Percentiles rank a stretch among this genome's conserved stretches.
These are phyloP conservation scores for Pseudogymnoascus sp. DNA, from an alignment of 2,329 filamentous ascomycete genomes.

Conservation along the genomic window DNA sequence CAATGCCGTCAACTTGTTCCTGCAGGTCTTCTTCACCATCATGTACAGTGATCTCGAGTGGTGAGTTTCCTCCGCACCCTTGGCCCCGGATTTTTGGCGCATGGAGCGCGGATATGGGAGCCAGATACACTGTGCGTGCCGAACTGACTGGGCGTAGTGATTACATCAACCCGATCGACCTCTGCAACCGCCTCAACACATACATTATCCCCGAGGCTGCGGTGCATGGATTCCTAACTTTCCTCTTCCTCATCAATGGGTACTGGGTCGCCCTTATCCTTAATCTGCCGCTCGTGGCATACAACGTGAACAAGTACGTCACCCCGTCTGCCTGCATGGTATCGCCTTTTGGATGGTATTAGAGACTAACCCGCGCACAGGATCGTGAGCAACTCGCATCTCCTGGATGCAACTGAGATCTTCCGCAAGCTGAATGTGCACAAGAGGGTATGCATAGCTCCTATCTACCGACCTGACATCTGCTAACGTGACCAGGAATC, in stretches of 20 bases:
- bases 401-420: constrained; percentile 96
- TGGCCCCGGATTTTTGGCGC: constrained; percentile 2
- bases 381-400: constrained; percentile 93
- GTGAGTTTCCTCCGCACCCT: constrained; percentile 49
- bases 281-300: constrained; percentile 84
- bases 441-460: constrained; percentile 66
- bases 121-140: not conserved
- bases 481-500: constrained; percentile 60
- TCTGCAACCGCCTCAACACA: constrained; percentile 99
- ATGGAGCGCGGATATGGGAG: not conserved
- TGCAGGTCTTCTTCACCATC: constrained; percentile 99
- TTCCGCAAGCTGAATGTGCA: constrained; percentile 98
- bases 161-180: constrained; percentile 99
- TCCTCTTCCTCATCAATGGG: constrained; percentile 95
- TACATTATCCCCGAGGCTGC: constrained; percentile 99
- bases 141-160: constrained; percentile 49
- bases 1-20: constrained; percentile 99
- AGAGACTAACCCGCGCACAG: constrained; percentile 37
- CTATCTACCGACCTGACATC: not conserved
- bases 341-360: not conserved
- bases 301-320: constrained; percentile 95
- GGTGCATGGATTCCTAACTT: constrained; percentile 89
- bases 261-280: constrained; percentile 93
- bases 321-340: not conserved
- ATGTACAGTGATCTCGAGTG: constrained; percentile 99